Percentiles rank a stretch among this genome's conserved stretches.
Conservation (phyloP, 331 rosid species). For the Malus hybrid region DNA sequence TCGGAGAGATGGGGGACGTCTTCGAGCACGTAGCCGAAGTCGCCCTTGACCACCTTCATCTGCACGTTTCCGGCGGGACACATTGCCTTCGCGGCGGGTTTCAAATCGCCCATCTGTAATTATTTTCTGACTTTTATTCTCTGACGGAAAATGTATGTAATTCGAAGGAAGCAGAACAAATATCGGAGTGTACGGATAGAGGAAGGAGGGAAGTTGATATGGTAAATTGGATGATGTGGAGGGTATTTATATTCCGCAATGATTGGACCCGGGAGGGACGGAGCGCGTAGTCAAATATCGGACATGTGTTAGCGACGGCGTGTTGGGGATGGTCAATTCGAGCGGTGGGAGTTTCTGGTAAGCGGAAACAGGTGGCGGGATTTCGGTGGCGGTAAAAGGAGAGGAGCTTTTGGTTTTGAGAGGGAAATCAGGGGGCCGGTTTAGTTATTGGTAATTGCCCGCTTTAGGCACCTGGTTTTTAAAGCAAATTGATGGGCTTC, state of each 20-base stretch:
- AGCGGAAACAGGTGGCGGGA: constrained; percentile 1
- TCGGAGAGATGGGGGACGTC: constrained; percentile 78
- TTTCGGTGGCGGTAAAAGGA: background rate
- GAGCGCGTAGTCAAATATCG: background rate
- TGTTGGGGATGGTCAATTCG: too few relatives aligned
- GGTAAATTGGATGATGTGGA: background rate
- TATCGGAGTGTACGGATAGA: background rate
- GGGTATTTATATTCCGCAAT: background rate
- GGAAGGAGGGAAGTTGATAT: background rate
- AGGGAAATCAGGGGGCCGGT: constrained; percentile 1
- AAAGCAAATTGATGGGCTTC: background rate
- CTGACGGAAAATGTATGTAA: background rate
- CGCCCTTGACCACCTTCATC: constrained; percentile 48
- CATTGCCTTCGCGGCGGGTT: background rate
- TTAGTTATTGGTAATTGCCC: background rate
- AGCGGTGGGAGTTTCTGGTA: background rate
- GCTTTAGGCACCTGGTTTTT: background rate
- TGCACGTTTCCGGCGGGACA: background rate
- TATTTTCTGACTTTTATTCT: too few relatives aligned
- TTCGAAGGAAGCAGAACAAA: background rate
- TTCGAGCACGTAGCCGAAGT: constrained; percentile 57
- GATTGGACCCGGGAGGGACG: background rate
- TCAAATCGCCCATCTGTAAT: background rate
- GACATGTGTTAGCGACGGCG: too few relatives aligned
- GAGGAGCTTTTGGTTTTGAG: background rate